Percentiles rank a stretch among this genome's conserved stretches.
These are phyloP conservation scores for Calocybe gangraenosa DNA, from an alignment of 768 basidiomycete genomes.

Conservation along the genomic window DNA sequence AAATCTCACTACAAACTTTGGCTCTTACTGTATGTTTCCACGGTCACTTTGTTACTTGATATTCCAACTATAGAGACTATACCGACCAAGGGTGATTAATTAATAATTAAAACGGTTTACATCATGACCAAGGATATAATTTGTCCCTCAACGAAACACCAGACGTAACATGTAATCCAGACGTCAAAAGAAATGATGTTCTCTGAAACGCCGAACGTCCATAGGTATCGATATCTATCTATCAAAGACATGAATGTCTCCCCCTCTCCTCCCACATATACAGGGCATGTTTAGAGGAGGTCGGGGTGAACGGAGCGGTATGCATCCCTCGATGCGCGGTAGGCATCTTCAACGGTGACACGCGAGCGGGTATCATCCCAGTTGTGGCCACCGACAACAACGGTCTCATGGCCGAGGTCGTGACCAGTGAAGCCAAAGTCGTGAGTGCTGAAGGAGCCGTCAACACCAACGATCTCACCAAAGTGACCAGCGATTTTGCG, in stretches of 20 bases:
- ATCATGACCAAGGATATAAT: slow-evolving; percentile 10
- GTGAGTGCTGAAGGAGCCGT: slow-evolving; percentile 32
- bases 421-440: slow-evolving; percentile 37
- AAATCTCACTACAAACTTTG: too few species aligned
- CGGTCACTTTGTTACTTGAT: too few species aligned
- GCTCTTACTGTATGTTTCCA: too few species aligned
- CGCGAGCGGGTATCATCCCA: slow-evolving; percentile 29
- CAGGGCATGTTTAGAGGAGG: slow-evolving; percentile 9
- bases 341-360: slow-evolving; percentile 29
- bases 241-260: background rate
- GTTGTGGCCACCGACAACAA: slow-evolving; percentile 34
- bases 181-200: slow-evolving; percentile 5
- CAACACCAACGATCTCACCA: slow-evolving; percentile 26
- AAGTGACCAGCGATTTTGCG: slow-evolving; percentile 30
- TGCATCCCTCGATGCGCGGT: slow-evolving; percentile 25
- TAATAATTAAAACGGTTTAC: slow-evolving; percentile 5
- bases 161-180: slow-evolving; percentile 5
- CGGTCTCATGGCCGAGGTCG: slow-evolving; percentile 33
- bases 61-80: too few species aligned
- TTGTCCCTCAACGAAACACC: slow-evolving; percentile 12
- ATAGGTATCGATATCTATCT: background rate
- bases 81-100: slow-evolving; percentile 2
- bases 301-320: slow-evolving; percentile 13
- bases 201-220: background rate
- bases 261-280: background rate